phyloP scores from a whole-genome alignment of 768 basidiomycete genomes.

The Rossbeevera mucosa region DNA sequence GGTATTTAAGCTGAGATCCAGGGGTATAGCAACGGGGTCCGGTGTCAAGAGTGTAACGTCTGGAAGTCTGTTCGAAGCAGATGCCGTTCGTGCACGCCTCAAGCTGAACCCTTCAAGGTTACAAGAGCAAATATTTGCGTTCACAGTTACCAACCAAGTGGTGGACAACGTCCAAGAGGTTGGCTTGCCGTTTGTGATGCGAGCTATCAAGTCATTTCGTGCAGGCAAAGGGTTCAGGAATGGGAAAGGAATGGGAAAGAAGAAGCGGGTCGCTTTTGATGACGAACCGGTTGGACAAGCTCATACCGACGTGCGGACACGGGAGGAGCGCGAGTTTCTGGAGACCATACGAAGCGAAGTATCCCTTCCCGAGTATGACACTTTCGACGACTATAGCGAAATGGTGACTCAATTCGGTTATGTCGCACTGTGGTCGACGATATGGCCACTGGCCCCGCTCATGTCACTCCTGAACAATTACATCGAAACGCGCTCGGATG shows the following conservation, averaged over 20 bases:
- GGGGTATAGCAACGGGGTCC: conserved; percentile 4
- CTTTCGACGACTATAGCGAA: conserved; percentile 89
- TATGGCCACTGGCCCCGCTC: conserved; percentile 89
- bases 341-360: conserved; percentile 74
- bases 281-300: conserved; percentile 42
- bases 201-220: conserved; percentile 50
- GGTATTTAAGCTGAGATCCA: conserved; percentile 26
- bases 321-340: conserved; percentile 75
- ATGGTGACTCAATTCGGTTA: conserved; percentile 97
- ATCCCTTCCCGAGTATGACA: conserved; percentile 71
- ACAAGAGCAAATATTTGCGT: conserved; percentile 91
- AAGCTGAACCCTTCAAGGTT: conserved; percentile 68
- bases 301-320: conserved; percentile 31
- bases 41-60: conserved; percentile 13
- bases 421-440: conserved; percentile 85
- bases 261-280: conserved; percentile 72
- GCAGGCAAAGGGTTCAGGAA: conserved; percentile 38
- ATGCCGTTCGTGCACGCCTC: conserved; percentile 44
- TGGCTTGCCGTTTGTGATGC: conserved; percentile 72
- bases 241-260: conserved; percentile 32
- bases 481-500: conserved; percentile 88
- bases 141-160: conserved; percentile 84
- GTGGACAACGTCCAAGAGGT: conserved; percentile 75
- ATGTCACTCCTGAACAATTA: conserved; percentile 92
- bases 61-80: conserved; percentile 46